Evolutionary conservation across 2,329 filamentous ascomycete species (phyloP).

Genomic region (Colletotrichum godetiae): DNA sequence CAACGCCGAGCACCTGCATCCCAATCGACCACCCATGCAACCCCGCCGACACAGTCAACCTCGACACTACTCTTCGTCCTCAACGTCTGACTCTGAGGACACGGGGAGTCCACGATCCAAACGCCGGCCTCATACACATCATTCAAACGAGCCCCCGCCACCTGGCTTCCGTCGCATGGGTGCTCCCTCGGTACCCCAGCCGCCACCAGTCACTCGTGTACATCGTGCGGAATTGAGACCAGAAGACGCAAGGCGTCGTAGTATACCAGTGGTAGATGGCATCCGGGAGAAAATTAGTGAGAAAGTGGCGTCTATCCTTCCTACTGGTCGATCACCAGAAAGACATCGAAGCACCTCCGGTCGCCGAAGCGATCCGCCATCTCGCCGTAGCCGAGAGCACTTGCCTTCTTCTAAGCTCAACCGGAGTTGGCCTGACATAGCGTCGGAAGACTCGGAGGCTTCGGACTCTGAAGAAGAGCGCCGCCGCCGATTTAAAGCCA

Average conservation of each 20-base stretch:
- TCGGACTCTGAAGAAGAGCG: constrained; percentile 47
- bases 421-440: constrained; percentile 54
- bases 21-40: constrained; percentile 45
- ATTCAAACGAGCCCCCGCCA: constrained; percentile 42
- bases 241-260: constrained; percentile 51
- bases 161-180: constrained; percentile 47
- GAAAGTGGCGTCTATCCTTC: constrained; percentile 56
- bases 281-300: constrained; percentile 58
- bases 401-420: constrained; percentile 53
- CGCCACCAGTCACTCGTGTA: constrained; percentile 42
- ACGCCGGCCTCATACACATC: constrained; percentile 36
- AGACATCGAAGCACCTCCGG: constrained; percentile 51
- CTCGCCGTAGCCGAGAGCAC: constrained; percentile 47
- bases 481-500: constrained; percentile 35
- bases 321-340: constrained; percentile 48
- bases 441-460: constrained; percentile 50
- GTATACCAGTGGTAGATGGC: constrained; percentile 50
- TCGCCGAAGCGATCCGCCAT: constrained; percentile 37
- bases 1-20: constrained; percentile 47
- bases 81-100: constrained; percentile 52
- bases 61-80: constrained; percentile 54
- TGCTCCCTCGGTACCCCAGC: constrained; percentile 43
- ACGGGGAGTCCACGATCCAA: constrained; percentile 40
- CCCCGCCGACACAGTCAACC: constrained; percentile 63
- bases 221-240: constrained; percentile 47